These are phyloP conservation scores for Nicotiana noctiflora DNA, from an alignment of 257 asterid genomes.

Conservation along the genomic window DNA sequence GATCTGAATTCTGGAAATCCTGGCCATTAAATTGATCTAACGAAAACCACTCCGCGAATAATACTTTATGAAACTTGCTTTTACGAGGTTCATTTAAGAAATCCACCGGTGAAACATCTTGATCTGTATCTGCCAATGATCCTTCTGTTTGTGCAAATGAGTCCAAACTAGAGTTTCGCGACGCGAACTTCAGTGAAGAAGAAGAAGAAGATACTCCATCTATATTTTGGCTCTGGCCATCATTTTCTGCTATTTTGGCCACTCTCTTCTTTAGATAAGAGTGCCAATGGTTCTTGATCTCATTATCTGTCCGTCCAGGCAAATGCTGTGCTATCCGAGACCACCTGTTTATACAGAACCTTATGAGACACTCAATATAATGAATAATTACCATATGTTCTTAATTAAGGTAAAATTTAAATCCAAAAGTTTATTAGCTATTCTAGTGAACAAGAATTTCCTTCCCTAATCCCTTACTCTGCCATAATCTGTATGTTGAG, in stretches of 20 bases:
- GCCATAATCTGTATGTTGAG: background rate
- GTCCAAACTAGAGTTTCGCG: conserved; percentile 19
- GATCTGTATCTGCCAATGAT: conserved; percentile 27
- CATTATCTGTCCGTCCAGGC: conserved; percentile 61
- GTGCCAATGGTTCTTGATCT: conserved; percentile 61
- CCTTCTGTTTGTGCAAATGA: conserved; percentile 25
- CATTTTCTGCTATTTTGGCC: conserved; percentile 13
- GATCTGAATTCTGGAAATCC: background rate
- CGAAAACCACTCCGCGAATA: conserved; percentile 72
- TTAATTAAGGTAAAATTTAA: background rate
- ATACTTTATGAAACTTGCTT: conserved; percentile 39
- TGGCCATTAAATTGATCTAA: conserved; percentile 34
- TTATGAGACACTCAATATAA: background rate
- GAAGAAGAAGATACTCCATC: conserved; percentile 13
- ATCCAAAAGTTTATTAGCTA: background rate
- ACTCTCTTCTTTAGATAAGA: conserved; percentile 48
- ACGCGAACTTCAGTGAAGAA: conserved; percentile 12
- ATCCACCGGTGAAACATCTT: conserved; percentile 13
- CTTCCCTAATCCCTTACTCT: background rate
- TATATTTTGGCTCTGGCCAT: conserved; percentile 1
- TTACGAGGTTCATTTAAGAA: conserved; percentile 10
- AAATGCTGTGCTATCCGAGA: conserved; percentile 52
- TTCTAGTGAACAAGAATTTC: background rate
- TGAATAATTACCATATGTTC: background rate
- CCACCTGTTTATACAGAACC: conserved; percentile 34